phyloP scores from a whole-genome alignment of 495 filamentous ascomycete genomes.

The Penicillium arizonense region DNA sequence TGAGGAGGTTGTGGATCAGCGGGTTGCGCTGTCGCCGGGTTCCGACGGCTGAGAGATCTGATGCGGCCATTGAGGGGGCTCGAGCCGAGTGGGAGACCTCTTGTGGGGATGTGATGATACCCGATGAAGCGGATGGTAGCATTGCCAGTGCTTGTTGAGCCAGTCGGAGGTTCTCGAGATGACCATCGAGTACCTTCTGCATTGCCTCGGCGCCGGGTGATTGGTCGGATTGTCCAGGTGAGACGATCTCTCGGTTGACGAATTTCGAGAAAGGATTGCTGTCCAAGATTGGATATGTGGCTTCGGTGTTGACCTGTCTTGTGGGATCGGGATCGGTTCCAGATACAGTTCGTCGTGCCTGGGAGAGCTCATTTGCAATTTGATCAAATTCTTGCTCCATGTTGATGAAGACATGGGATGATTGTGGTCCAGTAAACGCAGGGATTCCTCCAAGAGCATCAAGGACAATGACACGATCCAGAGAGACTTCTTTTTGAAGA shows the following conservation, averaged over 20 bases:
- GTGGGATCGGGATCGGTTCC: conserved; percentile 2
- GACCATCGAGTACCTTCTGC: conserved; percentile 37
- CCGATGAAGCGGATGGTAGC: conserved; percentile 84
- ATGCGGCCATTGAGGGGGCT: conserved; percentile 31
- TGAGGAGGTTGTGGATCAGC: conserved; percentile 94
- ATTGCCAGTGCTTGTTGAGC: conserved; percentile 65
- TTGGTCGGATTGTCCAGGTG: conserved; percentile 9
- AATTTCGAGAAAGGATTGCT: conserved; percentile 51
- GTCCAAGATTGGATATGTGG: conserved; percentile 19
- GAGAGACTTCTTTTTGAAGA: conserved; percentile 54
- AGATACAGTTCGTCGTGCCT: conserved; percentile 15
- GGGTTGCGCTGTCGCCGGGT: conserved; percentile 82
- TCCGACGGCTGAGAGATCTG: conserved; percentile 60
- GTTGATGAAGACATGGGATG: conserved; percentile 89
- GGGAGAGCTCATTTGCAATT: conserved; percentile 59
- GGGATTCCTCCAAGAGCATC: conserved; percentile 90
- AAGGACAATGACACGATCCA: conserved; percentile 87
- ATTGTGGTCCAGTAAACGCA: conserved; percentile 58
- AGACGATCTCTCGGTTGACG: conserved; percentile 33
- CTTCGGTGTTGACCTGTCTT: conserved; percentile 1
- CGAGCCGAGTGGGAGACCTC: conserved; percentile 71
- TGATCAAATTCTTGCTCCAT: conserved; percentile 82
- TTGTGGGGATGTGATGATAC: conserved; percentile 78
- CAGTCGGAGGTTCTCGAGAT: conserved; percentile 73
- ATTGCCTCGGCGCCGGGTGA: conserved; percentile 8